Conservation (phyloP, 495 filamentous ascomycete genomes). For the Pyrenopolyporus hunteri region DNA sequence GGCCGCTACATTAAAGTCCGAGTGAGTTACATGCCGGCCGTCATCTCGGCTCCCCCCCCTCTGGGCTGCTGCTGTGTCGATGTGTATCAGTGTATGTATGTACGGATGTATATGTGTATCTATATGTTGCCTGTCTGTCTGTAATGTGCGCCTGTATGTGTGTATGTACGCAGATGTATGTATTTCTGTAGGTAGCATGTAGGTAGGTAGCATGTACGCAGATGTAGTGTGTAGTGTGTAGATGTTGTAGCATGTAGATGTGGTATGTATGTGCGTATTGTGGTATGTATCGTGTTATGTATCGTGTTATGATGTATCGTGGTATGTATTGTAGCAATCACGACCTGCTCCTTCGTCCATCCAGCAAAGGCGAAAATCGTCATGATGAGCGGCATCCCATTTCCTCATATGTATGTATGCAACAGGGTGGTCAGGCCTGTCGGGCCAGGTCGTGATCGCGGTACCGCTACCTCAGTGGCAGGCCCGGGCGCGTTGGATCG, state of each 20-base stretch:
- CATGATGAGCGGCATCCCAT: constrained; percentile 40
- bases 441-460: constrained; percentile 28
- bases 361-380: constrained; percentile 29
- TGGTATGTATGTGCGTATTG: no score
- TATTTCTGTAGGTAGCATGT: no score
- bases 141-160: no score
- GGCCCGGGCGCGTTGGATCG: constrained; percentile 32
- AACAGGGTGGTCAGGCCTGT: constrained; percentile 29
- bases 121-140: no score
- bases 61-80: constrained; percentile 2
- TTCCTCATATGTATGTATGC: constrained; percentile 34
- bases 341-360: constrained; percentile 28
- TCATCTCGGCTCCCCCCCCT: constrained; percentile 3
- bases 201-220: no score
- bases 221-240: no score
- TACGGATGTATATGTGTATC: no score
- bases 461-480: constrained; percentile 32
- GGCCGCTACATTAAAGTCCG: constrained; percentile 39
- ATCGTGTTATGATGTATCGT: constrained; percentile 7
- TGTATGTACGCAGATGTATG: no score
- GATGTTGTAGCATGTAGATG: background rate
- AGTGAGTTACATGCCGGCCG: constrained; percentile 28
- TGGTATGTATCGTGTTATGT: background rate
- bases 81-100: no score
- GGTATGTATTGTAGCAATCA: constrained; percentile 37